These are phyloP conservation scores for Microcyclosporella mali DNA, from an alignment of 2,329 filamentous ascomycete species.

Conservation along the genomic window DNA sequence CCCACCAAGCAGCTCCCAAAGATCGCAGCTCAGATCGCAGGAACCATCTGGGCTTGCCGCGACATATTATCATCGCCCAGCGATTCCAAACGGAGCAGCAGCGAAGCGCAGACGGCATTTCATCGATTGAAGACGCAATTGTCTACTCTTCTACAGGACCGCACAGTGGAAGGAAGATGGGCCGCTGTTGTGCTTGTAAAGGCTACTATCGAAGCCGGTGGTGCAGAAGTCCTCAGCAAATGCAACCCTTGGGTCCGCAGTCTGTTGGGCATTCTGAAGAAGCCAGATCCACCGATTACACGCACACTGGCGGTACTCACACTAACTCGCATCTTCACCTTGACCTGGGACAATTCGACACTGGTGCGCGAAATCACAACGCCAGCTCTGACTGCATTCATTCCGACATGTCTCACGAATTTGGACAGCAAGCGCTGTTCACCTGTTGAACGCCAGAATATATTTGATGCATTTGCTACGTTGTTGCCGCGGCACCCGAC, in stretches of 20 bases:
- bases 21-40: slow-evolving; percentile 62
- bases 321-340: slow-evolving; percentile 74
- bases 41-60: slow-evolving; percentile 49
- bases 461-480: slow-evolving; percentile 64
- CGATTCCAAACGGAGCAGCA: slow-evolving; percentile 50
- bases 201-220: slow-evolving; percentile 71
- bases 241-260: slow-evolving; percentile 69
- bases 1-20: slow-evolving; percentile 67
- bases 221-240: slow-evolving; percentile 71
- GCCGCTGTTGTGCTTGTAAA: slow-evolving; percentile 74
- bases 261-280: slow-evolving; percentile 71
- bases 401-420: slow-evolving; percentile 66
- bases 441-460: slow-evolving; percentile 48
- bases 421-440: slow-evolving; percentile 36
- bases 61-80: slow-evolving; percentile 58
- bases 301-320: slow-evolving; percentile 73
- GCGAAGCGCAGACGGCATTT: slow-evolving; percentile 62
- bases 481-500: slow-evolving; percentile 76
- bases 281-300: slow-evolving; percentile 66
- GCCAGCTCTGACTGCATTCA: slow-evolving; percentile 68
- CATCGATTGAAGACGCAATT: slow-evolving; percentile 78
- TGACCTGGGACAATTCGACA: slow-evolving; percentile 76
- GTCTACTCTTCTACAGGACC: slow-evolving; percentile 70
- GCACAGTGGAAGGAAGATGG: slow-evolving; percentile 67
- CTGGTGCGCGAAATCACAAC: slow-evolving; percentile 83